Conservation (phyloP, 2,329 filamentous ascomycete species). For the Aspergillus candidus region DNA sequence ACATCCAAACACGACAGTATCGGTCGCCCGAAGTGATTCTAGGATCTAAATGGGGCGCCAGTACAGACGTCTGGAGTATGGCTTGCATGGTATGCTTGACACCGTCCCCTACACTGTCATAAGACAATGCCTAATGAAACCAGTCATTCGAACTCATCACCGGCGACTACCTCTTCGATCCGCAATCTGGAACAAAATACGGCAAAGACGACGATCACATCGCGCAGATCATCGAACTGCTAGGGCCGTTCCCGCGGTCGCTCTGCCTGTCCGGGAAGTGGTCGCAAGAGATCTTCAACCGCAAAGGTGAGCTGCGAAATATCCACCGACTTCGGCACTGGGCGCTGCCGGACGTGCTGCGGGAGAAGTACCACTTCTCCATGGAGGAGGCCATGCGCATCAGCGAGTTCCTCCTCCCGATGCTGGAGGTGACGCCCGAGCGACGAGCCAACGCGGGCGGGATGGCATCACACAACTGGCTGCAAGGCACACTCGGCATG, state of each 20-base stretch:
- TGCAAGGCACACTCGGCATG: slow-evolving; percentile 86
- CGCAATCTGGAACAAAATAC: slow-evolving; percentile 96
- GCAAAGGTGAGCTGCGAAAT: slow-evolving; percentile 93
- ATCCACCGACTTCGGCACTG: slow-evolving; percentile 95
- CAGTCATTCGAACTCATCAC: slow-evolving; percentile 97
- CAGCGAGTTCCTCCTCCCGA: slow-evolving; percentile 76
- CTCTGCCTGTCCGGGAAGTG: slow-evolving; percentile 91
- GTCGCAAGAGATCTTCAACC: slow-evolving; percentile 98
- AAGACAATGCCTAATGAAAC: background rate
- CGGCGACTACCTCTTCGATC: slow-evolving; percentile 96
- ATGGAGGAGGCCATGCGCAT: slow-evolving; percentile 74
- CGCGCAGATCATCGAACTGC: slow-evolving; percentile 94
- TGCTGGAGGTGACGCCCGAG: slow-evolving; percentile 84
- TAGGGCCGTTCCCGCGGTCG: slow-evolving; percentile 88
- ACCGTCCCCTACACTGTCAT: background rate
- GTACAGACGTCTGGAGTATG: slow-evolving; percentile 99
- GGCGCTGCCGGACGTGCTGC: slow-evolving; percentile 85
- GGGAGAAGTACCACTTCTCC: slow-evolving; percentile 94
- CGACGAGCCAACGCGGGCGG: slow-evolving; percentile 91
- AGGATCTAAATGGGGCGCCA: slow-evolving; percentile 97
- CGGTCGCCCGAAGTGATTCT: slow-evolving; percentile 95
- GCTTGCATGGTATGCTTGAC: slow-evolving; percentile 78
- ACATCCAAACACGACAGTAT: slow-evolving; percentile 97
- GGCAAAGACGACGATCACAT: slow-evolving; percentile 99
- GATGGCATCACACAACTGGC: slow-evolving; percentile 79